Evolutionary conservation across 306 rosid species (phyloP).

Genomic region (Phaseolus lunatus): DNA sequence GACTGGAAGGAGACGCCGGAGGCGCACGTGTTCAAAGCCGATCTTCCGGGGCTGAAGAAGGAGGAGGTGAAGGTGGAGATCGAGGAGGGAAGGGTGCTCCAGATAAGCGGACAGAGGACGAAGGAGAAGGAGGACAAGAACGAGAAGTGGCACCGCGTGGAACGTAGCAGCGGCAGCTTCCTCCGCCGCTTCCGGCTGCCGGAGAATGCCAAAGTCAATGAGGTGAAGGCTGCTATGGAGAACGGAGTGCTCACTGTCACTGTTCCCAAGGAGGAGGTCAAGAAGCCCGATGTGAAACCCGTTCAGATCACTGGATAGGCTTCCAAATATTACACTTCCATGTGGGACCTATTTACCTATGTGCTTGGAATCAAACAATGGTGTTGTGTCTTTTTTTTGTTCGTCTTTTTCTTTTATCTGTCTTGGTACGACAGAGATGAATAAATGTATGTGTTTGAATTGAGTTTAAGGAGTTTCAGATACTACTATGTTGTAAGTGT

Average conservation of each 20-base stretch:
- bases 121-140: conserved; percentile 52
- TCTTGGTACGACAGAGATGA: neutral
- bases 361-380: neutral
- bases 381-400: too few species aligned
- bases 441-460: neutral
- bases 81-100: conserved; percentile 46
- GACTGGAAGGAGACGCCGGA: conserved; percentile 59
- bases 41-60: conserved; percentile 50
- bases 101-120: conserved; percentile 52
- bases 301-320: conserved; percentile 46
- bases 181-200: conserved; percentile 54
- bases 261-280: conserved; percentile 45
- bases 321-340: neutral
- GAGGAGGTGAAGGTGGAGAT: conserved; percentile 56
- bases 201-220: conserved; percentile 48
- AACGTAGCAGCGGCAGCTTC: conserved; percentile 50
- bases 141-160: conserved; percentile 52
- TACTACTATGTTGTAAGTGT: neutral
- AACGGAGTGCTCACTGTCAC: conserved; percentile 54
- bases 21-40: conserved; percentile 54
- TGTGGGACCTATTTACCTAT: too few species aligned
- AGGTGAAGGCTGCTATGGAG: conserved; percentile 47
- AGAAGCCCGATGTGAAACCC: conserved; percentile 47
- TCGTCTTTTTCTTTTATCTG: too few species aligned
- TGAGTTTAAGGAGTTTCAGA: neutral